Conservation (phyloP, 208 protist genomes). For the Crithidia mellificae region DNA sequence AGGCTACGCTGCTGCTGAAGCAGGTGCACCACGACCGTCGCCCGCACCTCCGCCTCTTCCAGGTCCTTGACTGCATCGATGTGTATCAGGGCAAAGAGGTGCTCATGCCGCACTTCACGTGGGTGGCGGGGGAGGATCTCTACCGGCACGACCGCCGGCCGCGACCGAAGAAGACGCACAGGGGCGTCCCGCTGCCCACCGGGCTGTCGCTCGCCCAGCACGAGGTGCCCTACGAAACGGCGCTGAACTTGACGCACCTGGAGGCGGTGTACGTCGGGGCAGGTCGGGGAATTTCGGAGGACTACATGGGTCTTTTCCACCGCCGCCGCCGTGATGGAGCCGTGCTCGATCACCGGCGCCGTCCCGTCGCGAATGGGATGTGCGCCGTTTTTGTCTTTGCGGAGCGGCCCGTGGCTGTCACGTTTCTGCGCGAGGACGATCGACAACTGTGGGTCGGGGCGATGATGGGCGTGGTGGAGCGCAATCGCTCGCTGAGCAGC, state of each 20-base stretch:
- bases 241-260: constrained; percentile 49
- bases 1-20: constrained; percentile 46
- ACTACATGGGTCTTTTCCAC: constrained; percentile 24
- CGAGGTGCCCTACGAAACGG: constrained; percentile 34
- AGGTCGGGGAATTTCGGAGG: constrained; percentile 19
- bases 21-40: constrained; percentile 33
- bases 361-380: constrained; percentile 43
- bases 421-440: constrained; percentile 63
- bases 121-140: constrained; percentile 29
- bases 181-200: constrained; percentile 29
- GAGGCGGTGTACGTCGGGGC: constrained; percentile 47
- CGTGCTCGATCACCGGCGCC: constrained; percentile 45
- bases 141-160: constrained; percentile 6
- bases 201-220: constrained; percentile 29
- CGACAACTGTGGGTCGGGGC: constrained; percentile 67
- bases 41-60: constrained; percentile 68
- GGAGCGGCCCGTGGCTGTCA: constrained; percentile 47
- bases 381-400: constrained; percentile 63
- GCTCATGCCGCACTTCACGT: constrained; percentile 74
- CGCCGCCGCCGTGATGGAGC: not conserved
- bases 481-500: constrained; percentile 41
- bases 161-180: constrained; percentile 1
- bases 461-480: constrained; percentile 73
- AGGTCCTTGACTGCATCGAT: constrained; percentile 55
- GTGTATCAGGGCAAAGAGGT: constrained; percentile 36